Conservation (phyloP, 768 basidiomycete genomes). For the Symmetrospora coprosmae region DNA sequence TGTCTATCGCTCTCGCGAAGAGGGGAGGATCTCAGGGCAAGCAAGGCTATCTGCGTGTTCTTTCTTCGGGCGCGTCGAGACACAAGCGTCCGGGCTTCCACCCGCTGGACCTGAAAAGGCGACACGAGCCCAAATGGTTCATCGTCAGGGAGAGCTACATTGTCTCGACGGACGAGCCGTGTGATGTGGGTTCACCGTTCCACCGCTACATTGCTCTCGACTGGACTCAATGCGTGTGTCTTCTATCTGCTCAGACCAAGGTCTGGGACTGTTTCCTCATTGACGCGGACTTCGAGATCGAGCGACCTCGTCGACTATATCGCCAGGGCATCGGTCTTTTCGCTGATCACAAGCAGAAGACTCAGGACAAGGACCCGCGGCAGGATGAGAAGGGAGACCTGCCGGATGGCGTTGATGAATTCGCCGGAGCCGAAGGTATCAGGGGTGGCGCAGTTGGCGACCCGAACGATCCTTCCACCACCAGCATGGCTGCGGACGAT, state of each 20-base stretch:
- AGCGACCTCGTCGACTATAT: constrained; percentile 78
- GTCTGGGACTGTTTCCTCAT: constrained; percentile 88
- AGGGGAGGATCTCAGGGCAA: constrained; percentile 71
- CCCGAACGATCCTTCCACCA: constrained; percentile 40
- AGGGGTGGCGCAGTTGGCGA: constrained; percentile 50
- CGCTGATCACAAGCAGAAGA: constrained; percentile 33
- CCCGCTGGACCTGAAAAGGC: constrained; percentile 38
- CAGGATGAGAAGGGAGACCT: not conserved
- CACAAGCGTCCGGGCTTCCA: constrained; percentile 43
- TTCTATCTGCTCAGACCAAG: constrained; percentile 43
- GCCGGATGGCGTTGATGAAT: not conserved
- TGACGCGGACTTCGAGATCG: constrained; percentile 73
- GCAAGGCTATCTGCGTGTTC: constrained; percentile 61
- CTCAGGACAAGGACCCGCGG: not conserved
- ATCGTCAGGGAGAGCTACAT: constrained; percentile 82
- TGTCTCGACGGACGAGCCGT: constrained; percentile 70
- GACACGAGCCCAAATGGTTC: constrained; percentile 67
- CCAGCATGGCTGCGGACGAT: constrained; percentile 26
- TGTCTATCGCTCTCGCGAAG: constrained; percentile 61
- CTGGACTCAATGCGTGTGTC: not conserved
- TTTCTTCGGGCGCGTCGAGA: constrained; percentile 50
- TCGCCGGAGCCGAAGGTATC: constrained; percentile 9
- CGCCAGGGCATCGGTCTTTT: constrained; percentile 66
- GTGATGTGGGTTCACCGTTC: constrained; percentile 47
- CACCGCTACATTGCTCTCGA: too few relatives aligned